Evolutionary conservation across 495 filamentous ascomycete genomes (phyloP), one percentile per base, ranked within the genome.

Genomic region (Penicillium manginii): DNA sequence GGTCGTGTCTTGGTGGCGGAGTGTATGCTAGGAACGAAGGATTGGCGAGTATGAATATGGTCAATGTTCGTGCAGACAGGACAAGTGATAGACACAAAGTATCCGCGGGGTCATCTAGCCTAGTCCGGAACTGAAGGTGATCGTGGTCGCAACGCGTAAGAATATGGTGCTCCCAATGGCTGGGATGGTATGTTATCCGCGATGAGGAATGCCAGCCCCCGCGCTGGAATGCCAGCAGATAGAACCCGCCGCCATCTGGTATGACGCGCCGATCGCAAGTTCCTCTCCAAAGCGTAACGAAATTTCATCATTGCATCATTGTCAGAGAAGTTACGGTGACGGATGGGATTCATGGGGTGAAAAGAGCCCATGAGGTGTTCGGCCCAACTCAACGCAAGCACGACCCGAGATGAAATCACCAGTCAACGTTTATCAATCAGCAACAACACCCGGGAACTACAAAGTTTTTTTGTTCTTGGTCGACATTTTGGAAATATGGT

Each of bases 151-250:
- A 67, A 67, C 62, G 62, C 61, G 63, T 71, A 71, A 74, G 62
- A 62, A 73, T 73, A 68, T 29, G 39, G 52, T 45, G 52, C 33
- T 55, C 59, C 57, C 47, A 54, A 54, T 61, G 59, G 55, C 51
- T 69, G 72, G 73, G 72, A 74, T 78, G 73, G 52, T 52, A 67
- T 60, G 58, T 26, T 33, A 61, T 51, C 56, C 54, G 61, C 61
- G 63, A 60, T 67, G 62, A 69, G 59, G 75, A 78, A 78, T 78
- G 67, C 53, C 50, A 61, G 51, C 65, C 62, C 52, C 60, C 58
- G 32, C 53, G 52, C 32, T 21, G 62, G 67, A 70, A 70, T 70
- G 65, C 62, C 35, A 31, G 14, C 39, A 37, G 40, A 61, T 72
- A 64, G 55, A 26, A 21, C 60, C 64, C 29, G 47, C 58, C 62